Conservation (phyloP, 148 eudicot species). For the Amaranthus palmeri region DNA sequence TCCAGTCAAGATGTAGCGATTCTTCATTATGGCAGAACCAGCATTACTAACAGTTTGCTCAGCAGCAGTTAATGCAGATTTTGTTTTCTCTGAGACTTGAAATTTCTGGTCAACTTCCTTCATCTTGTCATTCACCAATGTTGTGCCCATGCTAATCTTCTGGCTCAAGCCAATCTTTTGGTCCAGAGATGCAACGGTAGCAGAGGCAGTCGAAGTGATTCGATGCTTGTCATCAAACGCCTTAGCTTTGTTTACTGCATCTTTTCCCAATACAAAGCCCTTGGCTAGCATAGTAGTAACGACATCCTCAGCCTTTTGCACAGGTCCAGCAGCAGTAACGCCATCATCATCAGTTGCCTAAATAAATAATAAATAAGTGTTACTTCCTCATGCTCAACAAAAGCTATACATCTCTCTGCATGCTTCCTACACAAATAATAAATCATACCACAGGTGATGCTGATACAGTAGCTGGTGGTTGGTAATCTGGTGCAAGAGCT, state of each 20-base stretch:
- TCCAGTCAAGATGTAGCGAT: conserved; percentile 76
- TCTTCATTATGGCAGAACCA: conserved; percentile 87
- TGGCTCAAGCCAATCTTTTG: conserved; percentile 82
- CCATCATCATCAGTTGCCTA: conserved; percentile 43
- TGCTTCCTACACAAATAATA: background rate
- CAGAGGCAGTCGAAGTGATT: conserved; percentile 72
- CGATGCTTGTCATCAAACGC: conserved; percentile 75
- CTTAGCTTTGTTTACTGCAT: conserved; percentile 71
- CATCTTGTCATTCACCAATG: conserved; percentile 76
- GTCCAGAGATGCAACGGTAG: conserved; percentile 75
- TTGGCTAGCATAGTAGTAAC: conserved; percentile 85
- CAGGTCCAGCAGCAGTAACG: conserved; percentile 40
- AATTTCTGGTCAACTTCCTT: conserved; percentile 86
- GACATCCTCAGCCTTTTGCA: conserved; percentile 86
- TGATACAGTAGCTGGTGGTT: conserved; percentile 47
- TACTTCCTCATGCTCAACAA: background rate
- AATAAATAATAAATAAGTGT: conserved; percentile 4
- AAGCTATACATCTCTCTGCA: conserved; percentile 3
- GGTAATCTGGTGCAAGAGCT: conserved; percentile 71
- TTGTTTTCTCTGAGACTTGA: conserved; percentile 84
- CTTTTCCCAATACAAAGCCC: conserved; percentile 88
- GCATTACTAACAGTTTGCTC: conserved; percentile 84
- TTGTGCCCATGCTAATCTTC: conserved; percentile 62
- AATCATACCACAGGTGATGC: conserved; percentile 44
- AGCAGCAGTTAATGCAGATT: conserved; percentile 67